phyloP scores from a whole-genome alignment of 2,329 filamentous ascomycete species.

The Fusarium secorum region DNA sequence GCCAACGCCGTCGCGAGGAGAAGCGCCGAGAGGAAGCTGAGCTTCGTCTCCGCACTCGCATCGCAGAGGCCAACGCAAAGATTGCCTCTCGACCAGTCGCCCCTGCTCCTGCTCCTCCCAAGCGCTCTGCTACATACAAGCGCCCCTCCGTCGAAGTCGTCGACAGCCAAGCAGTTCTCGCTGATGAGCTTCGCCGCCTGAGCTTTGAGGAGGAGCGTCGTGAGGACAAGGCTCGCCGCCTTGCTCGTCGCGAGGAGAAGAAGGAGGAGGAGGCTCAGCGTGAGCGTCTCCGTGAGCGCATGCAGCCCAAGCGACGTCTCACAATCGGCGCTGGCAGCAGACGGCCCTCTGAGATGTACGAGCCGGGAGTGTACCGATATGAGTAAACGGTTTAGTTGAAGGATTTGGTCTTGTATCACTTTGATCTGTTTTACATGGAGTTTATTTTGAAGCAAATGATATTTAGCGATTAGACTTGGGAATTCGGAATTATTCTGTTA shows the following conservation, averaged over 20 bases:
- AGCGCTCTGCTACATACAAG: constrained; percentile 37
- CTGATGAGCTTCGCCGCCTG: constrained; percentile 46
- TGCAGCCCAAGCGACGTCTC: constrained; percentile 50
- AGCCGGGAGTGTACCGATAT: constrained; percentile 51
- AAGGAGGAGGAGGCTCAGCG: constrained; percentile 51
- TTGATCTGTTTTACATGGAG: constrained; percentile 18
- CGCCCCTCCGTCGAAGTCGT: constrained; percentile 37
- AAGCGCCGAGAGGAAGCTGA: constrained; percentile 40
- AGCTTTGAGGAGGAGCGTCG: constrained; percentile 45
- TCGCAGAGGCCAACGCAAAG: constrained; percentile 53
- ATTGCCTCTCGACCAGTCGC: constrained; percentile 51
- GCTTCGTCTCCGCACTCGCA: constrained; percentile 45
- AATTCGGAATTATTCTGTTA: background rate
- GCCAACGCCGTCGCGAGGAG: constrained; percentile 40
- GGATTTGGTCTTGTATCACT: constrained; percentile 34
- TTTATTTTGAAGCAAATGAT: constrained; percentile 14
- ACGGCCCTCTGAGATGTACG: constrained; percentile 49
- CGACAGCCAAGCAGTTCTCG: constrained; percentile 46
- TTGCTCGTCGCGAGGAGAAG: constrained; percentile 41
- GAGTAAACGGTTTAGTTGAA: constrained; percentile 44
- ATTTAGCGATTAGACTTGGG: constrained; percentile 28
- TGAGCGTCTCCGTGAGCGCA: constrained; percentile 51
- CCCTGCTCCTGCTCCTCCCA: constrained; percentile 38
- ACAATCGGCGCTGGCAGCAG: constrained; percentile 49
- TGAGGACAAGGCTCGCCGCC: constrained; percentile 43